These are phyloP conservation scores for Ogataea glucozyma DNA, from an alignment of 805 yeast species.

Conservation along the genomic window DNA sequence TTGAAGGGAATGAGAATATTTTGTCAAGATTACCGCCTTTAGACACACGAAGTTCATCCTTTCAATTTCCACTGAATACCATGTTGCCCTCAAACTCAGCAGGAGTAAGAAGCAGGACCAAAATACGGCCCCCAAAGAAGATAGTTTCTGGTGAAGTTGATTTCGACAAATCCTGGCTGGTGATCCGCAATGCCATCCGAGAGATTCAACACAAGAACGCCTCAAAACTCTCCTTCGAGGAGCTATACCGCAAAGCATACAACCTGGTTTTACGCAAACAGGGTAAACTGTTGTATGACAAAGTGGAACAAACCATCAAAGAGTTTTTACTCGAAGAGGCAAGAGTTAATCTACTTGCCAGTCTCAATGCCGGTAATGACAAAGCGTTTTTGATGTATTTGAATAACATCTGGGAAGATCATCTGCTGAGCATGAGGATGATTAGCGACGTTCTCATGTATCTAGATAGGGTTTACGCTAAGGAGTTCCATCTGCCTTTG, in stretches of 20 bases:
- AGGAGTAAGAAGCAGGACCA: conserved; percentile 46
- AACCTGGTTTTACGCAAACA: conserved; percentile 68
- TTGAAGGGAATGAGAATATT: too few species aligned
- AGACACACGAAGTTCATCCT: too few species aligned
- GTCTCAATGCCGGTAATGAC: conserved; percentile 20
- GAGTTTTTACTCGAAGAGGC: conserved; percentile 43
- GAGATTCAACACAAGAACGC: conserved; percentile 76
- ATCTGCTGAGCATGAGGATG: conserved; percentile 69
- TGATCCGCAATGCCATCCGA: conserved; percentile 63
- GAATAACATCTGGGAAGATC: conserved; percentile 65
- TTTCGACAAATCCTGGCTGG: conserved; percentile 67
- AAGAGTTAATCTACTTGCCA: conserved; percentile 19
- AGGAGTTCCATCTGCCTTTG: conserved; percentile 59
- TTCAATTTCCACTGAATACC: too few species aligned
- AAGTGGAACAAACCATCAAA: conserved; percentile 51
- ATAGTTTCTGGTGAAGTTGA: conserved; percentile 44
- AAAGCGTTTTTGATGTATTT: conserved; percentile 36
- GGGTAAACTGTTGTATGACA: conserved; percentile 65
- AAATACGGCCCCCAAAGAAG: conserved; percentile 68
- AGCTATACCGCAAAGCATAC: conserved; percentile 77
- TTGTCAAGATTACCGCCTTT: too few species aligned
- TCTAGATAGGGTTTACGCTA: conserved; percentile 80
- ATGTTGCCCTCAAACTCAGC: conserved; percentile 23
- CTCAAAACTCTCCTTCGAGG: conserved; percentile 75
- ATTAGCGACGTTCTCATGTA: conserved; percentile 85